Evolutionary conservation across 2,329 filamentous ascomycete genomes (phyloP).

Genomic region (Xylariomycetidae sp.): DNA sequence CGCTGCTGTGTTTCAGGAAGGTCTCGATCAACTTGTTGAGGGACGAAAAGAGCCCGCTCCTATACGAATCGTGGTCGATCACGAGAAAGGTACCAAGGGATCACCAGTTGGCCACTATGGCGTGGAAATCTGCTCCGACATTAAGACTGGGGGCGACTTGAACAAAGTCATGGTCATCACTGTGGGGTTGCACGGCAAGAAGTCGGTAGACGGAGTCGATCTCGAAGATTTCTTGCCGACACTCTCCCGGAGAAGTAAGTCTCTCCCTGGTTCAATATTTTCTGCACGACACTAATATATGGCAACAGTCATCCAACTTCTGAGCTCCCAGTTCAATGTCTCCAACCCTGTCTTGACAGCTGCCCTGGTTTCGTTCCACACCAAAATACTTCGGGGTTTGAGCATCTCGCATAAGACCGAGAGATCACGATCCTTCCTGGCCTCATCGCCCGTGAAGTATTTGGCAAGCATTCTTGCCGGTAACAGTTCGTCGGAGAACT

Average conservation of each 20-base stretch:
- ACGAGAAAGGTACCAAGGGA: constrained; percentile 59
- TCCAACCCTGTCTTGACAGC: constrained; percentile 59
- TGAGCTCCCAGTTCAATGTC: constrained; percentile 64
- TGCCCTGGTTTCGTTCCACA: constrained; percentile 70
- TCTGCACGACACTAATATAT: constrained; percentile 32
- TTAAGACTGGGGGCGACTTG: constrained; percentile 50
- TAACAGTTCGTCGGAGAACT: constrained; percentile 38
- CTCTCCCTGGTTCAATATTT: no score
- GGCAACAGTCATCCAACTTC: constrained; percentile 59
- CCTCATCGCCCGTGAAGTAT: constrained; percentile 84
- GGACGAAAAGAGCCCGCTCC: constrained; percentile 62
- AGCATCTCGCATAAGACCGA: constrained; percentile 56
- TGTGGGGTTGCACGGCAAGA: constrained; percentile 60
- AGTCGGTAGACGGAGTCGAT: constrained; percentile 68
- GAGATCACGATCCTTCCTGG: constrained; percentile 63
- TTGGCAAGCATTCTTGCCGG: constrained; percentile 74
- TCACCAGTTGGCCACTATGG: constrained; percentile 61
- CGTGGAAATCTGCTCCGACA: constrained; percentile 64
- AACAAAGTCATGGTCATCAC: constrained; percentile 44
- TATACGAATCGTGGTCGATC: constrained; percentile 68
- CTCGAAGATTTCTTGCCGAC: constrained; percentile 68
- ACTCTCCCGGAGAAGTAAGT: constrained; percentile 65
- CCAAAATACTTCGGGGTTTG: constrained; percentile 67
- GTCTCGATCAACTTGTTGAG: constrained; percentile 53
- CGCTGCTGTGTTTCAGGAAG: constrained; percentile 68